These are phyloP conservation scores for Rhododendron vialii DNA, from an alignment of 148 eudicot genomes.

Conservation along the genomic window DNA sequence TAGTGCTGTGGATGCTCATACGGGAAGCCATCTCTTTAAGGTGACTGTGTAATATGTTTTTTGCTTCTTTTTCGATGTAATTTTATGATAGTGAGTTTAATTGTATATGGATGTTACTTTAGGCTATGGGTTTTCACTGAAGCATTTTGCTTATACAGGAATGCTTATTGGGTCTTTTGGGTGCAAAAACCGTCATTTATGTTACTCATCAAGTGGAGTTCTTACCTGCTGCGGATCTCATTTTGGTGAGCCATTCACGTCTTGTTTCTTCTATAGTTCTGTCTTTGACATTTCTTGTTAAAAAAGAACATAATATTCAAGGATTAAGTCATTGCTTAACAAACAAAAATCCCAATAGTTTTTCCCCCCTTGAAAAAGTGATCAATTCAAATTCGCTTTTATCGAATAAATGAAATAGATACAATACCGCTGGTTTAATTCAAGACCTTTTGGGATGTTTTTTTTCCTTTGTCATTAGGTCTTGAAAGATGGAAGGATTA, in stretches of 20 bases:
- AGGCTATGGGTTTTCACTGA: background rate
- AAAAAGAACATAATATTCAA: background rate
- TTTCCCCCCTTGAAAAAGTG: background rate
- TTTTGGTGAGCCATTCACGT: slow-evolving; percentile 41
- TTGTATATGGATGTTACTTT: background rate
- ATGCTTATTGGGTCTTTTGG: slow-evolving; percentile 20
- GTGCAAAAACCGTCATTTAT: slow-evolving; percentile 48
- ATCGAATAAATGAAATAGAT: background rate
- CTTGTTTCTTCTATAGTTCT: background rate
- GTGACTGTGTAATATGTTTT: slow-evolving; percentile 16
- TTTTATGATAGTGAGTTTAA: background rate
- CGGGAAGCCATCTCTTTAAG: slow-evolving; percentile 64
- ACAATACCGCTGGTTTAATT: background rate
- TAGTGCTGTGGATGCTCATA: slow-evolving; percentile 70
- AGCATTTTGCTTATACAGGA: background rate
- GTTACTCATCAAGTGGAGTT: slow-evolving; percentile 64
- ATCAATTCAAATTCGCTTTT: background rate
- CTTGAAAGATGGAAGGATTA: slow-evolving; percentile 55
- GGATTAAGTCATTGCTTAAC: background rate
- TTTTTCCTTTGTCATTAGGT: slow-evolving; percentile 24
- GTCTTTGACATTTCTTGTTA: background rate
- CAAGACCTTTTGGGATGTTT: background rate
- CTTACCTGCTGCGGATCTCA: slow-evolving; percentile 56
- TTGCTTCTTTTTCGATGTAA: background rate
- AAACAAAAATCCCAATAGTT: background rate